Evolutionary conservation across 2,329 filamentous ascomycete genomes (phyloP).

Genomic region (Daldinia sp.): DNA sequence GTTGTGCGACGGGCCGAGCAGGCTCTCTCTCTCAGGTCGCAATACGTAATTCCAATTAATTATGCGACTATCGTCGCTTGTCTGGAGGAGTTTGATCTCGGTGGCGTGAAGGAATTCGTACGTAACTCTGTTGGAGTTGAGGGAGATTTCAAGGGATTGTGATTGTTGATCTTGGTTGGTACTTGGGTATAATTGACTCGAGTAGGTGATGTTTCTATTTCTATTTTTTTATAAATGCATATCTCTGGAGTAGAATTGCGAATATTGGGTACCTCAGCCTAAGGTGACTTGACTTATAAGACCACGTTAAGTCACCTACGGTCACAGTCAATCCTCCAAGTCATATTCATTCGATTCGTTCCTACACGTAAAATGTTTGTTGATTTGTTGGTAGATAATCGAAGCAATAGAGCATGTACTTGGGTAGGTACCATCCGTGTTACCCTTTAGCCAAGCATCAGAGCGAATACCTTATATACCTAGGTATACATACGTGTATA

Average conservation of each 20-base stretch:
- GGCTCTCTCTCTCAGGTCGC: background rate
- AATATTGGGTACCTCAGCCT: no score
- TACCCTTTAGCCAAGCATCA: background rate
- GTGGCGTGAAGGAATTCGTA: background rate
- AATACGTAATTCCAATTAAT: background rate
- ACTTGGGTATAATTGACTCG: background rate
- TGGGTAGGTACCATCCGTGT: background rate
- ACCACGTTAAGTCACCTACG: no score
- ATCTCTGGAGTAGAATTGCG: background rate
- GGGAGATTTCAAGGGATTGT: background rate
- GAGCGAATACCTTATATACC: background rate
- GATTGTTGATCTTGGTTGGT: background rate
- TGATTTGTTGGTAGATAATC: no score
- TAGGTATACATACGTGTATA: background rate
- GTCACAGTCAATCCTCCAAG: background rate
- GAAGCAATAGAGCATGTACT: background rate
- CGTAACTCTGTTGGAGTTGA: background rate
- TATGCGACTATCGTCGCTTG: background rate
- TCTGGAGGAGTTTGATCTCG: background rate
- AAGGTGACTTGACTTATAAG: background rate
- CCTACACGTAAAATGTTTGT: no score
- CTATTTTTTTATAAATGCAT: no score
- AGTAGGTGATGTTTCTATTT: background rate
- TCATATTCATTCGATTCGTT: background rate
- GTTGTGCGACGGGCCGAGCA: slow-evolving; percentile 1